Evolutionary conservation across 1,139 yeast species (phyloP), one percentile per base, ranked within the genome.

Genomic region (Suhomyces chickasaworum): DNA sequence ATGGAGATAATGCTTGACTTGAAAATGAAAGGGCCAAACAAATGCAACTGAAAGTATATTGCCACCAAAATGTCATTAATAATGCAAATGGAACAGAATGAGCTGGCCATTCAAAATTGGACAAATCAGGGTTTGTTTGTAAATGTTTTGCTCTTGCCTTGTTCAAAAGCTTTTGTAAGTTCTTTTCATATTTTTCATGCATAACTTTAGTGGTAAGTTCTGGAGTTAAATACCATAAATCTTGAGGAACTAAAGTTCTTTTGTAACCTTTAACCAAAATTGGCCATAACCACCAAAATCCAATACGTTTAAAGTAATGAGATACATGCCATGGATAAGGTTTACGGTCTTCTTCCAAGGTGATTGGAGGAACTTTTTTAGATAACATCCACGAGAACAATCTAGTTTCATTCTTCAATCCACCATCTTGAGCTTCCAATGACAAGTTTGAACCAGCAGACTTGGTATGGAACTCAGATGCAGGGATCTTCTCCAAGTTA

Each of bases 241-340:
- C 80, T 41, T 62, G 61, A 1, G 77, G 73, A 6, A 62, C 61
- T 49, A 75, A 64, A 2, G 78, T 73, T 46, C 79, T 58, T 51
- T 69, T 69, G 56, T 74, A 75, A 12, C 79, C 80, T 50, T 67
- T 71, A 32, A 57, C 52, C 48, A 74, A 55, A 9, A 73, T 60
- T 9, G 78, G 78, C 62, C 65, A 63, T 46, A 74, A 58, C 79
- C 80, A 74, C 60, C 61, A 63, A 50, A 74, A 74, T 3, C 72
- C 58, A 27, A 68, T 54, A 50, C 69, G 62, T 39, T 54, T 58
- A 17, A 70, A 32, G 4, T 53, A 39, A 46, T 64, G 66, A 10
- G 64, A 54, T 7, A 39, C 46, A 36, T 63, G 61, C 75, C 76
- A 71, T 4, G 77, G 78, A 52, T 71, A 74, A 1, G 58, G 54